phyloP scores from a whole-genome alignment of 2,329 filamentous ascomycete species.

The Pezicula carpinea region DNA sequence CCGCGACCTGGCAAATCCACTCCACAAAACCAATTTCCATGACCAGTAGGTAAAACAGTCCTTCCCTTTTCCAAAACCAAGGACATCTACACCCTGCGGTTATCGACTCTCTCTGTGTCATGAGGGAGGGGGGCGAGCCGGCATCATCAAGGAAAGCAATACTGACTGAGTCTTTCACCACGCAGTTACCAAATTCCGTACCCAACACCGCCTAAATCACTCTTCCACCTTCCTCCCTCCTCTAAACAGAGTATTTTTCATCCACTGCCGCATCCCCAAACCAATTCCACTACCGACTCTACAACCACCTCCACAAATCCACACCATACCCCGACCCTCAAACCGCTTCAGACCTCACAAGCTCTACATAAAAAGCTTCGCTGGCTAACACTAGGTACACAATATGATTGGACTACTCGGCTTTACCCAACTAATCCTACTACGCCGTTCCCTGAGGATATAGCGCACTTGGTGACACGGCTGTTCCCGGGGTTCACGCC shows the following conservation, averaged over 20 bases:
- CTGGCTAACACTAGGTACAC: constrained; percentile 89
- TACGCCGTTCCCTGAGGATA: constrained; percentile 70
- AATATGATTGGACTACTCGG: constrained; percentile 93
- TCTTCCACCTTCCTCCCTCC: constrained; percentile 49
- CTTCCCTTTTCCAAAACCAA: too few species aligned
- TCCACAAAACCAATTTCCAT: constrained; percentile 79
- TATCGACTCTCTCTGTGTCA: too few species aligned
- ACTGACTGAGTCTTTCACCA: constrained; percentile 30
- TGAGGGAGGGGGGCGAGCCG: too few species aligned
- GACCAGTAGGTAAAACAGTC: too few species aligned
- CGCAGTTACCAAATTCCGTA: constrained; percentile 72
- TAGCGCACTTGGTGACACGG: constrained; percentile 60
- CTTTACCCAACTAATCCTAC: constrained; percentile 64
- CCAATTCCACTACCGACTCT: constrained; percentile 37
- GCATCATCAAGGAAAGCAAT: too few species aligned
- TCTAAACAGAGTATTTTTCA: constrained; percentile 52
- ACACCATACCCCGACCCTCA: constrained; percentile 27
- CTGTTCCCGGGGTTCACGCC: constrained; percentile 74
- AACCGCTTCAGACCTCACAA: constrained; percentile 63
- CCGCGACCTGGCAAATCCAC: constrained; percentile 66
- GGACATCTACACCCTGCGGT: too few species aligned
- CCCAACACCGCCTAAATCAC: constrained; percentile 34
- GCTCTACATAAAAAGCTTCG: constrained; percentile 78
- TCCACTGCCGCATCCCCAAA: constrained; percentile 50
- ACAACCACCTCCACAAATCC: too few species aligned